phyloP scores from a whole-genome alignment of 768 basidiomycete genomes.

The Solioccasus polychromus region DNA sequence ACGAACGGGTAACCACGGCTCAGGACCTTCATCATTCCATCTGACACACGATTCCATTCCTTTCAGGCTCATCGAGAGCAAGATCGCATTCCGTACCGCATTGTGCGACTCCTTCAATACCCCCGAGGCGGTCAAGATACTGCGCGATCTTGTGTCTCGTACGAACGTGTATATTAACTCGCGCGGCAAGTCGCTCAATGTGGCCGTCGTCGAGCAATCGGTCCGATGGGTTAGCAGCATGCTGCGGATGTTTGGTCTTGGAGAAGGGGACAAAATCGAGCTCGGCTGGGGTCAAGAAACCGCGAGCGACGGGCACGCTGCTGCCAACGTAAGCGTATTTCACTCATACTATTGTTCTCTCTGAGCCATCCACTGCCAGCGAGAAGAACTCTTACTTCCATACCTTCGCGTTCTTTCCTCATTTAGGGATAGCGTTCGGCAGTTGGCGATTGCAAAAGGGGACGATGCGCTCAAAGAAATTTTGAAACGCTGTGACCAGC shows the following conservation, averaged over 20 bases:
- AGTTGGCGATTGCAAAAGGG: conserved; percentile 70
- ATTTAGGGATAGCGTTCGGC: conserved; percentile 89
- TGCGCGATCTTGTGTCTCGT: conserved; percentile 79
- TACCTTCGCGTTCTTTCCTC: conserved; percentile 81
- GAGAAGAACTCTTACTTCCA: conserved; percentile 84
- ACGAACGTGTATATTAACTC: conserved; percentile 86
- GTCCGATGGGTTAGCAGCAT: conserved; percentile 70
- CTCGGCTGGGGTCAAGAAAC: conserved; percentile 85
- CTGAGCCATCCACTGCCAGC: conserved; percentile 41
- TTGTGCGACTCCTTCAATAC: conserved; percentile 99
- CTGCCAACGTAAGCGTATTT: conserved; percentile 42
- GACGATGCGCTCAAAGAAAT: conserved; percentile 74
- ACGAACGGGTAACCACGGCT: conserved; percentile 49
- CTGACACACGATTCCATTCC: conserved; percentile 2
- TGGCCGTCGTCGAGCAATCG: conserved; percentile 59
- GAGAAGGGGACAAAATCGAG: conserved; percentile 61
- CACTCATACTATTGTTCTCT: not conserved
- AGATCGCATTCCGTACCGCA: conserved; percentile 75
- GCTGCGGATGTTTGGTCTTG: conserved; percentile 78
- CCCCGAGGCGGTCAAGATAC: conserved; percentile 68
- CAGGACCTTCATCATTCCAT: conserved; percentile 2
- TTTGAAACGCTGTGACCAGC: conserved; percentile 79
- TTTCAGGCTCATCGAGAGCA: conserved; percentile 68
- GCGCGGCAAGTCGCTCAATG: conserved; percentile 55
- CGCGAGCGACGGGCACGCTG: conserved; percentile 32